phyloP scores from a whole-genome alignment of 2,329 filamentous ascomycete genomes.

The Aspergillus cejpii region DNA sequence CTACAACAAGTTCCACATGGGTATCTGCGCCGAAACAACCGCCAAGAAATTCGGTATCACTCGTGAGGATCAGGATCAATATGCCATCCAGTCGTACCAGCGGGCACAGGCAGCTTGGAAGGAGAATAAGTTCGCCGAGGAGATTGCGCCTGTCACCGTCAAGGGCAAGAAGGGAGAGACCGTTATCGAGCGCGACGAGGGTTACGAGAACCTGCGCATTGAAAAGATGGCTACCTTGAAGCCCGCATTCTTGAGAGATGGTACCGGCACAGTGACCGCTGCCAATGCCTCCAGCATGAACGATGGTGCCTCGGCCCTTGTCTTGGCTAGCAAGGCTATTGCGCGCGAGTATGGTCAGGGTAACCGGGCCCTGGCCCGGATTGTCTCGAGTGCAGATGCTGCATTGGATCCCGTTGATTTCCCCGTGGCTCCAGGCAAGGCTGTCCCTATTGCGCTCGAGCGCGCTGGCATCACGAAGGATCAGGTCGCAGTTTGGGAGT shows the following conservation, averaged over 20 bases:
- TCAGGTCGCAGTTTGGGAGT: slow-evolving; percentile 92
- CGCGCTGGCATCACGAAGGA: slow-evolving; percentile 85
- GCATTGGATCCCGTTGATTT: slow-evolving; percentile 90
- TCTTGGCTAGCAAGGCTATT: slow-evolving; percentile 72
- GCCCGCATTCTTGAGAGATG: slow-evolving; percentile 81
- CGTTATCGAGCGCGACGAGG: slow-evolving; percentile 76
- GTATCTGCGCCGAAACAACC: slow-evolving; percentile 89
- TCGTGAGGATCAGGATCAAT: slow-evolving; percentile 81
- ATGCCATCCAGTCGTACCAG: slow-evolving; percentile 82
- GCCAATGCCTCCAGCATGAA: slow-evolving; percentile 93
- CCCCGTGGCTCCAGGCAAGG: slow-evolving; percentile 83
- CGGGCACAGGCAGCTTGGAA: slow-evolving; percentile 88
- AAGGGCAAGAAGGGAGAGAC: slow-evolving; percentile 76
- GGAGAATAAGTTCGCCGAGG: slow-evolving; percentile 72
- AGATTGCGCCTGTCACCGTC: slow-evolving; percentile 82
- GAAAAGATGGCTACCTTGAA: slow-evolving; percentile 83
- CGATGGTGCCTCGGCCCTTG: slow-evolving; percentile 85
- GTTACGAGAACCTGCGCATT: slow-evolving; percentile 75
- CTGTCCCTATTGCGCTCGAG: slow-evolving; percentile 81
- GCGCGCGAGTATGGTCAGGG: slow-evolving; percentile 70
- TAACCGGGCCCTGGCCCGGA: slow-evolving; percentile 78
- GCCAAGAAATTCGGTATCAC: slow-evolving; percentile 79
- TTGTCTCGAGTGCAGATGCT: slow-evolving; percentile 80
- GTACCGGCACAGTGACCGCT: slow-evolving; percentile 83
- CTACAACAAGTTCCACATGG: slow-evolving; percentile 97